Evolutionary conservation across 140 eudicot genomes (phyloP).

Genomic region (Cichorium intybus): DNA sequence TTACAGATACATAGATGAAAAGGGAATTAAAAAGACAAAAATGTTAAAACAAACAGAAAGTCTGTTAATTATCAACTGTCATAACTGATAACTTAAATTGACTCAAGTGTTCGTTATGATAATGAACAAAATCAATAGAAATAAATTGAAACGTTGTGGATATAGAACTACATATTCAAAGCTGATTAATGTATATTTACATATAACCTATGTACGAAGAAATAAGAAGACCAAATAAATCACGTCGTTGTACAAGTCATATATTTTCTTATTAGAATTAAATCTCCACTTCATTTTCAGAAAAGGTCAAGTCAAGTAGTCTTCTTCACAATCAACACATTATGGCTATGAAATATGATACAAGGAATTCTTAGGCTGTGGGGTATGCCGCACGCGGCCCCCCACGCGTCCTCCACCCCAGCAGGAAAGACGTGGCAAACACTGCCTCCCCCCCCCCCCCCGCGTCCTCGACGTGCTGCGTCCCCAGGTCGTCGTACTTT

Average conservation of each 20-base stretch:
- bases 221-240: no score
- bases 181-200: background rate
- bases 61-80: background rate
- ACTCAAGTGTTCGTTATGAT: background rate
- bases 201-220: background rate
- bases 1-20: no score
- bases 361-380: no score
- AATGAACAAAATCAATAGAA: background rate
- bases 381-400: no score
- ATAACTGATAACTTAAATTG: background rate
- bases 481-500: no score
- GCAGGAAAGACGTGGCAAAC: no score
- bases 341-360: no score
- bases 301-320: no score
- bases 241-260: background rate
- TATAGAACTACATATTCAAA: background rate
- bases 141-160: background rate
- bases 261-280: background rate
- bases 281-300: background rate
- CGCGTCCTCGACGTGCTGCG: no score
- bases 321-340: no score
- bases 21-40: background rate
- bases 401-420: no score
- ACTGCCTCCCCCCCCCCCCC: no score
- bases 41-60: background rate